Base-by-base conservation (phyloP, 495 filamentous ascomycete genomes). In the Poronia punctata region DNA sequence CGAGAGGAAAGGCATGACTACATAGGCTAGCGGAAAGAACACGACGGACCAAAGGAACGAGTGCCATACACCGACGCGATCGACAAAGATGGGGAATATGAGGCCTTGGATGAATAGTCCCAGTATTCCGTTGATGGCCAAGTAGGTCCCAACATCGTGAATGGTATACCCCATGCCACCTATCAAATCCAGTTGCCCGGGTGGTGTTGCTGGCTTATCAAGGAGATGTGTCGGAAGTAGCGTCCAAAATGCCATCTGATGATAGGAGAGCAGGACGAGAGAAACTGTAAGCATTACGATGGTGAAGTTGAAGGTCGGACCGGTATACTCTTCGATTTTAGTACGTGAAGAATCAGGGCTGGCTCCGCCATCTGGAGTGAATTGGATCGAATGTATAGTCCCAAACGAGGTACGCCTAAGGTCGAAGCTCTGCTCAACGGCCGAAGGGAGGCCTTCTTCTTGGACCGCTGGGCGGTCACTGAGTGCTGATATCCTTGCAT, bases 101-200 rank as follows among this genome's bases (percentile, higher is more conserved):
- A 82, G 42, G 1, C 65, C 81, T 53, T 86, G 82, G 25, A 86
- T 76, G 48, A 82, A 59, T 10, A 86, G 70, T 1, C 79, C 80
- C 38, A 85, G 78, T 44, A 85, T 50, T 2, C 82, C 82, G 50
- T 85, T 82, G 12, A 80, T 59, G 8, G 75, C 73, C 69, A 86
- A 74, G 47, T 85, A 82, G 35, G 83, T 51, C 5, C 82, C 82
- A 14, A 83, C 79, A 14, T 80, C 67, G 49, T 74, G 75, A 6
- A 74, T 76, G 3, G 75, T 76, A 19, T 85, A 65, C 6, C 80
- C 82, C 1, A 86, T 56, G 9, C 82, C 82, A 17, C 82, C 81
- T 18, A 51, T 30, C 5, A 60, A 24, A 17, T 60, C 56, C 9
- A 60, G 35, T 1, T 42, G 19, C 31, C 53, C 53, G 8, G 33